Evolutionary conservation across 1,284 basidiomycete species (phyloP).

Genomic region (Boletus smithii): DNA sequence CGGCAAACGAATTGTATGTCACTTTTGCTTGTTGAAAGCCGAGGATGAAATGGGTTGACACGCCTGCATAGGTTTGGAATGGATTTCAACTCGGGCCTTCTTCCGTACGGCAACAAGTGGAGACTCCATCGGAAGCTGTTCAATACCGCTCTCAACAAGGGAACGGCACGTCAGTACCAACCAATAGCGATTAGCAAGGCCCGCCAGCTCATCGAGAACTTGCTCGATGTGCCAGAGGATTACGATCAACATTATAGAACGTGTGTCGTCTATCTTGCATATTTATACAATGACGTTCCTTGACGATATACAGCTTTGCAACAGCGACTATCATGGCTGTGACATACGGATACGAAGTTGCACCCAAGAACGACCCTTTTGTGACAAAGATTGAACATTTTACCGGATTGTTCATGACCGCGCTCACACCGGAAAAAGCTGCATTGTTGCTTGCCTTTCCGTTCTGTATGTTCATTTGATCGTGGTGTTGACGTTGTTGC

Average conservation of each 20-base stretch:
- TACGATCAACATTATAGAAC: slow-evolving; percentile 17
- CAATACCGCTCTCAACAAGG: slow-evolving; percentile 20
- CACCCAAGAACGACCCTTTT: slow-evolving; percentile 23
- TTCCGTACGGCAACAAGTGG: slow-evolving; percentile 29
- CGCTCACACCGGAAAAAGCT: slow-evolving; percentile 25
- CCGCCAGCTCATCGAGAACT: slow-evolving; percentile 23
- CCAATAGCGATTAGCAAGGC: slow-evolving; percentile 21
- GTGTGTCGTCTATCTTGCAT: slow-evolving; percentile 13
- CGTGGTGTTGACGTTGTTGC: slow-evolving; percentile 14
- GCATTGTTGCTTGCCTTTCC: slow-evolving; percentile 24
- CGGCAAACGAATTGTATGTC: slow-evolving; percentile 22
- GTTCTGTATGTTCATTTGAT: slow-evolving; percentile 19
- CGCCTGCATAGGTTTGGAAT: slow-evolving; percentile 28
- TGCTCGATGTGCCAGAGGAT: slow-evolving; percentile 21
- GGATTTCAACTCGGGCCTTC: slow-evolving; percentile 28
- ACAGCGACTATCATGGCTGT: slow-evolving; percentile 25
- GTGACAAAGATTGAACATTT: slow-evolving; percentile 23
- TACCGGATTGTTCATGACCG: slow-evolving; percentile 9
- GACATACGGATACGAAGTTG: slow-evolving; percentile 29
- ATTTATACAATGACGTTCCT: neutral
- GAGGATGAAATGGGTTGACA: neutral
- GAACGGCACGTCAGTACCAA: slow-evolving; percentile 8
- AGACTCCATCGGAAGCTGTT: slow-evolving; percentile 27
- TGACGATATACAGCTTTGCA: slow-evolving; percentile 20
- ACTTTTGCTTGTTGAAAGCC: neutral